Evolutionary conservation across 2,329 filamentous ascomycete genomes (phyloP).

Genomic region (Penicillium sp.): DNA sequence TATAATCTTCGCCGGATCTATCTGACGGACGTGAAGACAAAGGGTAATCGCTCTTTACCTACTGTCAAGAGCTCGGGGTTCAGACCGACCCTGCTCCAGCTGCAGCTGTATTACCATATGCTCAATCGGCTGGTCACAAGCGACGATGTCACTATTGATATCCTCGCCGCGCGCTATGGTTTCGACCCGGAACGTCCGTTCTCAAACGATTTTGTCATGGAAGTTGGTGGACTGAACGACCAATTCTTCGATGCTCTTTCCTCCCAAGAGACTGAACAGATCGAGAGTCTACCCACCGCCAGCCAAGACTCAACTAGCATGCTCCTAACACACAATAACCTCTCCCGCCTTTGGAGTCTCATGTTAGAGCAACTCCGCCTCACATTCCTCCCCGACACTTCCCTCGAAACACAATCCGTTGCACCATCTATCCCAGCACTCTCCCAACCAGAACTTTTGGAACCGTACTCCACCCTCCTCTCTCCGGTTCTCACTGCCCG

Average conservation of each 20-base stretch:
- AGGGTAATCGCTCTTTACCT: constrained; percentile 60
- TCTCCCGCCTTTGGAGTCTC: constrained; percentile 57
- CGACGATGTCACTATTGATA: constrained; percentile 64
- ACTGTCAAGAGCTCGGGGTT: constrained; percentile 56
- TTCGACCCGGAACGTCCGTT: constrained; percentile 64
- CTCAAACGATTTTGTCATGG: constrained; percentile 72
- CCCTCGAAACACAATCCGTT: constrained; percentile 16
- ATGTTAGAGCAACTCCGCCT: constrained; percentile 59
- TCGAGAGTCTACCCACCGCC: constrained; percentile 25
- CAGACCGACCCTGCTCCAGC: constrained; percentile 75
- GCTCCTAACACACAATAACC: constrained; percentile 56
- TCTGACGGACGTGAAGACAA: constrained; percentile 84
- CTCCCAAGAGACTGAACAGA: constrained; percentile 31
- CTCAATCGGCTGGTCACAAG: constrained; percentile 67
- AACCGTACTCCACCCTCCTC: constrained; percentile 39
- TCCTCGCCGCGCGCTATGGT: constrained; percentile 67
- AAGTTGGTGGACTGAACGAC: constrained; percentile 66
- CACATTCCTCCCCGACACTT: constrained; percentile 44
- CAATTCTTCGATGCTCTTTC: constrained; percentile 55
- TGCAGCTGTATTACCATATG: constrained; percentile 85
- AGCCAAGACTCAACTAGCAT: constrained; percentile 50
- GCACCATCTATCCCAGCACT: constrained; percentile 32
- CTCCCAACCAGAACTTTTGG: constrained; percentile 34
- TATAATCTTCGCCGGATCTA: constrained; percentile 54
- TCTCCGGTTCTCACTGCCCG: constrained; percentile 46